Base-by-base conservation (phyloP, 768 basidiomycete species). In the Trametes punicea region DNA sequence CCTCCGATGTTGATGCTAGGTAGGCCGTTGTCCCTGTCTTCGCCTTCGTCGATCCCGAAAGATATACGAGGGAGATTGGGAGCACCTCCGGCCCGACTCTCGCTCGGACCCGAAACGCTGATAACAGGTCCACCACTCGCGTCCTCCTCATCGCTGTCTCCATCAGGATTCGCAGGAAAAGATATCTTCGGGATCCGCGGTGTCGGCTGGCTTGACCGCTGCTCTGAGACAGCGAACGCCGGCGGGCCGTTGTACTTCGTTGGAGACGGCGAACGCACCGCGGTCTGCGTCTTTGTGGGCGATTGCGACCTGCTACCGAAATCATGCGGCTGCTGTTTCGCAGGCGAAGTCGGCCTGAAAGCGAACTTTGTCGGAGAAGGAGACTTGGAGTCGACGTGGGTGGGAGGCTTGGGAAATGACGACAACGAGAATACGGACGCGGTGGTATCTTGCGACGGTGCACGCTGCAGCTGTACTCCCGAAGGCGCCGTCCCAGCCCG, bases 171-270 rank as follows among this genome's bases (percentile, higher is more conserved):
- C 52, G 62, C 57, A 50, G 75, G 68, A 59, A 74, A 67, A 16
- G 72, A 67, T 50, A 76, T 75, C 59, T 67, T 77, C n/a, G 77
- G 75, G 31, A 82, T 75, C 75, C 26, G 75, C 75, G 39, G 51
- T 2, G 46, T 21, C 3, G 52, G 42, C 8, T 38, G 38, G 15
- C 15, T 36, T 23, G 29, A 13, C 2, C 50, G 49, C 18, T 36
- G 47, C 3, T 34, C 31, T 2, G 55, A 41, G 2, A 39, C 10
- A 4, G 30, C 16, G 16, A 42, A 44, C n/a, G 33, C 9, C 2
- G 55, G 55, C 3, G 41, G 55, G 10, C 47, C 25, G 10, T 21
- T 40, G 13, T 48, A 44, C 41, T 49, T 48, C 9, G 47, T 42
- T 2, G 55, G 55, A 11, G 55, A 56, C 30, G 46, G 55, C 3